These are phyloP conservation scores for Citrullus mucosospermus DNA, from an alignment of 306 rosid species.

Conservation along the genomic window DNA sequence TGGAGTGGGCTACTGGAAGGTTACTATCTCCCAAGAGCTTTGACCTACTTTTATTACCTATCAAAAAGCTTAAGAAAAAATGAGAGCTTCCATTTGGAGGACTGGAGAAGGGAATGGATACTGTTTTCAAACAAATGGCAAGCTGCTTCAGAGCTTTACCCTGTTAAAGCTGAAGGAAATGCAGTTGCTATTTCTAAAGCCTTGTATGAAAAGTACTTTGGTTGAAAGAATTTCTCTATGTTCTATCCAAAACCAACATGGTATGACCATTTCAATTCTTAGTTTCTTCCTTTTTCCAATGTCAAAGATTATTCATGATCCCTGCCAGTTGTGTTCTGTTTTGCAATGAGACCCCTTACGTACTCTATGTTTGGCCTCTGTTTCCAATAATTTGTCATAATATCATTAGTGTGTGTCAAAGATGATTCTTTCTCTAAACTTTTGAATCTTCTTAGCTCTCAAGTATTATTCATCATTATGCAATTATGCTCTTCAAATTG, in stretches of 20 bases:
- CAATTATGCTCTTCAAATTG: neutral
- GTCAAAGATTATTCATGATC: neutral
- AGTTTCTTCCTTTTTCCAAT: neutral
- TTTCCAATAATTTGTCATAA: neutral
- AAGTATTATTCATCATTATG: neutral
- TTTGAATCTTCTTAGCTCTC: neutral
- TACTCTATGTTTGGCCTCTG: neutral
- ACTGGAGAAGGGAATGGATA: conserved; percentile 88
- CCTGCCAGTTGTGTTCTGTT: neutral
- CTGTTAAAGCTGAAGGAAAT: conserved; percentile 54
- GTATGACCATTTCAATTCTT: neutral
- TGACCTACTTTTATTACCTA: conserved; percentile 46
- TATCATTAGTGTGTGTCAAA: neutral
- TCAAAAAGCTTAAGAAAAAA: conserved; percentile 48
- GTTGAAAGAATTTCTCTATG: neutral
- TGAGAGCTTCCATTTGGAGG: conserved; percentile 38
- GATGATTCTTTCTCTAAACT: neutral
- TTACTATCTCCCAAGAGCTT: conserved; percentile 85
- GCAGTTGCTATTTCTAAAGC: conserved; percentile 53
- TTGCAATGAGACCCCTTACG: neutral
- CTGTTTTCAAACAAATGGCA: conserved; percentile 74
- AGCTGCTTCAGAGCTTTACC: conserved; percentile 52
- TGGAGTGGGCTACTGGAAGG: conserved; percentile 71
- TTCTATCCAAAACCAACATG: neutral
- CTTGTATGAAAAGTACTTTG: conserved; percentile 46